Evolutionary conservation across 2,329 filamentous ascomycete genomes (phyloP).

Genomic region (Pseudocercospora cruenta): DNA sequence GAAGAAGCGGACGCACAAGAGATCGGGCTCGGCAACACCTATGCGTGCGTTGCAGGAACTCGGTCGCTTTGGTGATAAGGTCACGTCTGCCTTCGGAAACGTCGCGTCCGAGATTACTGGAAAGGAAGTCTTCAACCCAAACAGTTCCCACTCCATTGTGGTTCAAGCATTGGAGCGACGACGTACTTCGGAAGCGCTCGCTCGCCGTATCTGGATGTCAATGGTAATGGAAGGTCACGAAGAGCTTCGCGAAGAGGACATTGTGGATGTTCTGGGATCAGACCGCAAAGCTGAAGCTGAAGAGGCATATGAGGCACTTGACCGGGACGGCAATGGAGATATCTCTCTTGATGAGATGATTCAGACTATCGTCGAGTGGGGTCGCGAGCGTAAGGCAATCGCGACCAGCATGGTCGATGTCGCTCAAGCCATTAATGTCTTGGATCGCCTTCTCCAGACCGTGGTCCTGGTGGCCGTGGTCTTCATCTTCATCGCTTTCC

Average conservation of each 20-base stretch:
- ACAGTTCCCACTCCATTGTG: constrained; percentile 86
- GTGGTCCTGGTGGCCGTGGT: constrained; percentile 80
- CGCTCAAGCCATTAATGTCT: constrained; percentile 86
- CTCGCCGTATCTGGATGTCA: constrained; percentile 96
- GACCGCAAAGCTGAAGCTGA: constrained; percentile 77
- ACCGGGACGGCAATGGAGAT: constrained; percentile 88
- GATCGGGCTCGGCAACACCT: constrained; percentile 70
- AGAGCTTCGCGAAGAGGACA: constrained; percentile 75
- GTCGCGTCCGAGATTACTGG: constrained; percentile 93
- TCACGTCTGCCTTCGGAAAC: constrained; percentile 90
- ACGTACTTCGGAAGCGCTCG: constrained; percentile 83
- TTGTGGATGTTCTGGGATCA: constrained; percentile 82
- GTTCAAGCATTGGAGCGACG: constrained; percentile 85
- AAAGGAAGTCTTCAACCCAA: constrained; percentile 92
- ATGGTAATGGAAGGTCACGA: constrained; percentile 91
- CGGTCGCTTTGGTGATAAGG: constrained; percentile 85
- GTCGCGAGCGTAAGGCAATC: constrained; percentile 84
- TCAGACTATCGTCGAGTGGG: constrained; percentile 79
- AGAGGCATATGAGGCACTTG: constrained; percentile 79
- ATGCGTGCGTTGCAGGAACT: constrained; percentile 72
- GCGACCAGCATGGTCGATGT: constrained; percentile 96
- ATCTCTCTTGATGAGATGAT: constrained; percentile 96
- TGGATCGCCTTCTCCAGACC: constrained; percentile 82
- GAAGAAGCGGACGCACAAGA: constrained; percentile 50
- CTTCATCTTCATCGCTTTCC: constrained; percentile 70